phyloP scores from a whole-genome alignment of 176 grass and related monocot genomes.

The Oryza longistaminata region DNA sequence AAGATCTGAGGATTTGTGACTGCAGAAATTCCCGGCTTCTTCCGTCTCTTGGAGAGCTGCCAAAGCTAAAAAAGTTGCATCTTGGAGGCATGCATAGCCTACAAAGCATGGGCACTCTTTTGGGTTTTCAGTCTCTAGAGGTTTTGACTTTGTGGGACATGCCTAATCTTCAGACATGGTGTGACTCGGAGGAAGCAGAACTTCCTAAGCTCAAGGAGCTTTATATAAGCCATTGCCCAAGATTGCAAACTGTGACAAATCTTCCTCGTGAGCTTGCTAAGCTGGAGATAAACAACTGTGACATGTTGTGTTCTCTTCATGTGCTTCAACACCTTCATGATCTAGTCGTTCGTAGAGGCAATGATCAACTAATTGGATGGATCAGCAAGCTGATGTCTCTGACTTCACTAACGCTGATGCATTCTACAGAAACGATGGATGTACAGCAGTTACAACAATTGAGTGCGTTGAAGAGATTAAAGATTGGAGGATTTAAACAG shows the following conservation, averaged over 20 bases:
- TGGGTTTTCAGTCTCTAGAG: conserved; percentile 45
- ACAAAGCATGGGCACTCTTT: background rate
- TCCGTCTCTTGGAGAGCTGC: conserved; percentile 21
- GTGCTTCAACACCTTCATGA: background rate
- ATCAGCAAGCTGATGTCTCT: conserved; percentile 17
- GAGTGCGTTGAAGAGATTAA: conserved; percentile 21
- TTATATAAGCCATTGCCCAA: conserved; percentile 20
- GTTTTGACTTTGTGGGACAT: conserved; percentile 42
- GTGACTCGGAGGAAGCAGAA: conserved; percentile 9
- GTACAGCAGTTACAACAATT: background rate
- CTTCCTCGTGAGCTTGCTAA: conserved; percentile 22
- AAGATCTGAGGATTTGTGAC: conserved; percentile 34
- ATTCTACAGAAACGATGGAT: background rate
- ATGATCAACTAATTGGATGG: conserved; percentile 26
- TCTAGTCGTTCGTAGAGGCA: background rate
- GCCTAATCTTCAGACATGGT: conserved; percentile 19
- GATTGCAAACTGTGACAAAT: background rate
- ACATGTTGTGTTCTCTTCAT: conserved; percentile 4
- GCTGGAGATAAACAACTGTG: conserved; percentile 32
- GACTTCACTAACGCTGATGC: conserved; percentile 12
- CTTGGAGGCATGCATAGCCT: conserved; percentile 22
- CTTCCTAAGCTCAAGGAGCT: conserved; percentile 36
- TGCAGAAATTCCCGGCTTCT: conserved; percentile 26
- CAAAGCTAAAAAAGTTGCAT: conserved; percentile 31
- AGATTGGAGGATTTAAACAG: conserved; percentile 9